These are phyloP conservation scores for Trichoderma endophyticum DNA, from an alignment of 2,329 filamentous ascomycete genomes.

Conservation along the genomic window DNA sequence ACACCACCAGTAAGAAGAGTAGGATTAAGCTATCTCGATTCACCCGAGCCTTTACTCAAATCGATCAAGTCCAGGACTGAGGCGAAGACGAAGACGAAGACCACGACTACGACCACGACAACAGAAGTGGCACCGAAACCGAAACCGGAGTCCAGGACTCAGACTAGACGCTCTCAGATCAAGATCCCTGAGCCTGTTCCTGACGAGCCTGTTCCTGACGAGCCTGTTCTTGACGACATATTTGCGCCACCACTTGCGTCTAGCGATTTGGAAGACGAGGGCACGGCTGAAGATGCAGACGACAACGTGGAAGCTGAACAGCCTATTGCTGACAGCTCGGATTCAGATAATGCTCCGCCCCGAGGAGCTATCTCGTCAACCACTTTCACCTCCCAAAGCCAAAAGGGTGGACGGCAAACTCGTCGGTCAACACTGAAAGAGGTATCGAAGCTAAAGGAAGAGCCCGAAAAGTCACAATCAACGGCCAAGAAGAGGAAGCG, in stretches of 20 bases:
- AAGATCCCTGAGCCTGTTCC: background rate
- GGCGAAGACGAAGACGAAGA: background rate
- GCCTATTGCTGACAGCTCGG: slow-evolving; percentile 25
- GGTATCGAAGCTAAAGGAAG: too few species aligned
- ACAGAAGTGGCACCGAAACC: background rate
- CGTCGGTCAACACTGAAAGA: background rate
- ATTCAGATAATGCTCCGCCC: slow-evolving; percentile 27
- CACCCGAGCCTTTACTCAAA: background rate
- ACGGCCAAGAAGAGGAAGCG: slow-evolving; percentile 17
- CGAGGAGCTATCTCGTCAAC: slow-evolving; percentile 34
- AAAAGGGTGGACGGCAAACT: background rate
- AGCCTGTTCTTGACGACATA: slow-evolving; percentile 1
- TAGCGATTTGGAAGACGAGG: slow-evolving; percentile 22
- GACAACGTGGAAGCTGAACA: background rate
- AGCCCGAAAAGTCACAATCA: background rate
- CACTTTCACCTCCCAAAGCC: slow-evolving; percentile 27
- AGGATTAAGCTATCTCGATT: background rate
- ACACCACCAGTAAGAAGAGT: background rate
- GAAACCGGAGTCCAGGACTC: background rate
- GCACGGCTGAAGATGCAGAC: slow-evolving; percentile 25
- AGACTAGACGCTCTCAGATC: background rate
- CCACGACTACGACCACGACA: background rate
- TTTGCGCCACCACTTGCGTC: slow-evolving; percentile 28
- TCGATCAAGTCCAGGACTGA: background rate
- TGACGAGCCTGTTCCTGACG: background rate